Evolutionary conservation across 192 early-diverging fungal genomes (phyloP).

Genomic region (Diversispora epigaea): DNA sequence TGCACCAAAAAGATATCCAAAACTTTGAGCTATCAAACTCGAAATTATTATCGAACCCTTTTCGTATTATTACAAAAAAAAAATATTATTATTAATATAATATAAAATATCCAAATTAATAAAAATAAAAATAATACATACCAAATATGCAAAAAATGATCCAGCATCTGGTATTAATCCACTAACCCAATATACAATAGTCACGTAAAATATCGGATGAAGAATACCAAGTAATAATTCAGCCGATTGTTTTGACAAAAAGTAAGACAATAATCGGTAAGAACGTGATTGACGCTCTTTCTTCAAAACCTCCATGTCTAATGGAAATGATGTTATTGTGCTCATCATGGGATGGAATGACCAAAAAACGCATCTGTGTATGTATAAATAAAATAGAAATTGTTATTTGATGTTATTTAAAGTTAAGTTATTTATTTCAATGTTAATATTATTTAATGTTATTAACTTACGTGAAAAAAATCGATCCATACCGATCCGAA

Average conservation of each 20-base stretch:
- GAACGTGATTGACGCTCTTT: slow-evolving; percentile 32
- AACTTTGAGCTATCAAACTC: slow-evolving; percentile 1
- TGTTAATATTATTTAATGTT: background rate
- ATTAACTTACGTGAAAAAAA: background rate
- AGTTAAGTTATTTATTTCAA: too few relatives aligned
- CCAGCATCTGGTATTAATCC: background rate
- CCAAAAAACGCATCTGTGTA: slow-evolving; percentile 6
- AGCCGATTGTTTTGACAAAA: slow-evolving; percentile 3
- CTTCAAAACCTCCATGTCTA: background rate
- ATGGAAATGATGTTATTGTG: slow-evolving; percentile 7
- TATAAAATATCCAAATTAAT: too few relatives aligned
- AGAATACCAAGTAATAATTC: background rate
- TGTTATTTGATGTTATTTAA: too few relatives aligned
- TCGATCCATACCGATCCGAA: background rate
- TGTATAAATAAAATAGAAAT: too few relatives aligned
- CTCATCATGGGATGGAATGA: slow-evolving; percentile 1
- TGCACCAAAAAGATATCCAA: slow-evolving; percentile 26
- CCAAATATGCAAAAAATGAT: background rate
- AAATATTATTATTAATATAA: background rate
- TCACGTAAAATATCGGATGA: background rate
- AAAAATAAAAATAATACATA: too few relatives aligned
- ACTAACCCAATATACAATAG: slow-evolving; percentile 14
- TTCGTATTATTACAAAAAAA: background rate
- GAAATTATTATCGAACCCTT: background rate
- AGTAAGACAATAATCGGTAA: slow-evolving; percentile 18